Base-by-base conservation (phyloP, 2,329 filamentous ascomycete species). In the Talaromyces sp. region DNA sequence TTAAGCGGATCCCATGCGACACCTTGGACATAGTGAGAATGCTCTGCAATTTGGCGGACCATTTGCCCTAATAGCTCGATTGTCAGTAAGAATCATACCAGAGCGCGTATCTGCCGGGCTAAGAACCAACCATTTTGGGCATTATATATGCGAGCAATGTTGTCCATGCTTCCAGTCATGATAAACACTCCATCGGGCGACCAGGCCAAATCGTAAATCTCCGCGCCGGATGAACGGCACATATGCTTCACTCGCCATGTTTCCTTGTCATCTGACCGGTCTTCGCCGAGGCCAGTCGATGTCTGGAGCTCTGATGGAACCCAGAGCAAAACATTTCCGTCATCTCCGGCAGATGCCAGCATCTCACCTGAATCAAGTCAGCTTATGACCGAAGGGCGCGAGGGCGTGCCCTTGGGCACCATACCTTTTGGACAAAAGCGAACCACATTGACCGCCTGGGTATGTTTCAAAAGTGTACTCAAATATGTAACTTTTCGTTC, bases 151-250 rank as follows among this genome's bases (percentile, higher is more conserved):
- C 93, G 36, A 53, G 94, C 92, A 70, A 97, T 88, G 71, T 99
- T 99, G 77, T 99, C 94, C 92, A 99, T 97, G 76, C 94, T 97
- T 35, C 94, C 94, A 20, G 95, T 97, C 65, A 99, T 97, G 78
- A 99, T 96, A 77, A 95, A 94, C 35, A 87, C 80, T 35, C 90
- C 91, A 73, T 99, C 94, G n/a, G 95, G 95, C 44, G 94, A 97
- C 95, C 94, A 99, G 46, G 94, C 94, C 52, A 99, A 79, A 73
- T 99, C 94, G 75, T 99, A 99, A 62, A 99, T 97, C 73, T 99
- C 94, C 10, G 92, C 91, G 32, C 92, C 93, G 2, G 89, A 90
- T 41, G 92, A 96, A 57, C 94, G 86, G 74, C 92, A 97, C 94
- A 97, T 97, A 71, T 96, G 91, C 77, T 96, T 97, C 57, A 93